These are phyloP conservation scores for Panellus pusillus DNA, from an alignment of 768 basidiomycete genomes.

Conservation along the genomic window DNA sequence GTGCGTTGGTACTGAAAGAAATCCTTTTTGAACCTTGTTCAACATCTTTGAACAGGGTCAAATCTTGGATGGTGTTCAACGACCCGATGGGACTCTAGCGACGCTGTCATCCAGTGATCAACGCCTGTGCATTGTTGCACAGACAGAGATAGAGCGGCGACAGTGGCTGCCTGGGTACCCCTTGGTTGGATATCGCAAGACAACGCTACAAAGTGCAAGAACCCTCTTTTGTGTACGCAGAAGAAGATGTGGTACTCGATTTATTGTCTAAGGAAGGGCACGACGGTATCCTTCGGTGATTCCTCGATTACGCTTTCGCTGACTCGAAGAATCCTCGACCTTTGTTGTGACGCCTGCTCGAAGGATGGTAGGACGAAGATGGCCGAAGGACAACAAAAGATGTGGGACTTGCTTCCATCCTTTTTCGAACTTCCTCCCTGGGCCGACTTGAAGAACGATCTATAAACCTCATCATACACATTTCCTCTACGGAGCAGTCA, in stretches of 20 bases:
- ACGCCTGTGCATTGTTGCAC: slow-evolving; percentile 11
- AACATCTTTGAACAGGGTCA: not conserved
- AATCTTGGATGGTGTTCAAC: slow-evolving; percentile 10
- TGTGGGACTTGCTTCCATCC: slow-evolving; percentile 16
- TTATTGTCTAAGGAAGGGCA: slow-evolving; percentile 1
- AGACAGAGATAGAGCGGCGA: slow-evolving; percentile 1
- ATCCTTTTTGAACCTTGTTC: not conserved
- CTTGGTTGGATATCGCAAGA: slow-evolving; percentile 6
- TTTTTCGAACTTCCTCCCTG: slow-evolving; percentile 18
- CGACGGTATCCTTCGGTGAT: not conserved
- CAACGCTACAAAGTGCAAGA: not conserved
- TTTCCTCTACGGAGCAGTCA: no score
- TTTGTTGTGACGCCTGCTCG: slow-evolving; percentile 4
- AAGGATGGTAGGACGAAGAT: slow-evolving; percentile 1
- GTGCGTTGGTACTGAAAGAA: not conserved
- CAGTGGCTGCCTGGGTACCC: slow-evolving; percentile 7
- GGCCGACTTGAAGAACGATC: slow-evolving; percentile 13
- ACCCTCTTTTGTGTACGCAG: not conserved
- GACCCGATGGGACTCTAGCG: slow-evolving; percentile 10
- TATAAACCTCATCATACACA: not conserved
- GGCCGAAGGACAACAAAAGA: slow-evolving; percentile 6
- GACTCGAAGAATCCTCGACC: not conserved
- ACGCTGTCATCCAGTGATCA: slow-evolving; percentile 8
- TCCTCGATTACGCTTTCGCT: not conserved
- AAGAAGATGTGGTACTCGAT: slow-evolving; percentile 2